A percentile compares a stretch with the other conserved stretches of the same genome.
Evolutionary conservation across 1,139 yeast genomes (phyloP).

Genomic region (Magnusiomyces ingens): DNA sequence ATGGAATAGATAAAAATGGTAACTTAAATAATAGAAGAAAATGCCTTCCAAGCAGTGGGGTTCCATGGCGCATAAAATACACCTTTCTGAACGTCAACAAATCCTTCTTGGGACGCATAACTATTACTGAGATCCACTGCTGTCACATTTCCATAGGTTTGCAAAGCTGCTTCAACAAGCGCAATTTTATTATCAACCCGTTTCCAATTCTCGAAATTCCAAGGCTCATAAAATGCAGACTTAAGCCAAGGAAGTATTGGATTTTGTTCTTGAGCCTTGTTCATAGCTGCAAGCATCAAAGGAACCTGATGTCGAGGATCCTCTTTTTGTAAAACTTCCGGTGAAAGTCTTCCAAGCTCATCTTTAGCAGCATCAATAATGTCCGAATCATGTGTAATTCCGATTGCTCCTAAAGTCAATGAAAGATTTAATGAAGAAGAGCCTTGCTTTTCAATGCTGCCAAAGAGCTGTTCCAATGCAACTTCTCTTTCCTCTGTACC

Average conservation of each 20-base stretch:
- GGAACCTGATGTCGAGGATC: slow-evolving; percentile 40
- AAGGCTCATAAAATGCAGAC: slow-evolving; percentile 68
- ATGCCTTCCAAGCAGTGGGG: slow-evolving; percentile 19
- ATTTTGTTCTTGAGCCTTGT: slow-evolving; percentile 19
- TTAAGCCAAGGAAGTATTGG: slow-evolving; percentile 50
- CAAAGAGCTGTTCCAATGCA: slow-evolving; percentile 48
- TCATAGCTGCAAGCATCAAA: slow-evolving; percentile 45
- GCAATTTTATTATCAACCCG: slow-evolving; percentile 49
- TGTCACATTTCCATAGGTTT: slow-evolving; percentile 37
- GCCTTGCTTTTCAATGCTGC: slow-evolving; percentile 57
- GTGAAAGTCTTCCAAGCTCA: slow-evolving; percentile 51
- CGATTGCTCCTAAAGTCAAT: slow-evolving; percentile 72
- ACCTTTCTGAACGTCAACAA: slow-evolving; percentile 56
- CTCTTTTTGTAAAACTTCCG: slow-evolving; percentile 47
- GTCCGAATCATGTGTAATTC: slow-evolving; percentile 53
- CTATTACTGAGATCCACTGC: slow-evolving; percentile 49
- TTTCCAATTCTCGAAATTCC: slow-evolving; percentile 62
- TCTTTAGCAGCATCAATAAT: slow-evolving; percentile 61
- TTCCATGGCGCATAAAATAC: slow-evolving; percentile 44
- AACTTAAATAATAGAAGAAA: slow-evolving; percentile 8
- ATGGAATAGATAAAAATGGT: neutral
- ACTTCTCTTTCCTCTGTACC: slow-evolving; percentile 71
- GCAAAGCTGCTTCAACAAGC: slow-evolving; percentile 41
- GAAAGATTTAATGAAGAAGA: slow-evolving; percentile 49
- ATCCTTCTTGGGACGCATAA: slow-evolving; percentile 40